These are phyloP conservation scores for Chlamydomonas applanata DNA, from an alignment of 139 green algal genomes.

Conservation along the genomic window DNA sequence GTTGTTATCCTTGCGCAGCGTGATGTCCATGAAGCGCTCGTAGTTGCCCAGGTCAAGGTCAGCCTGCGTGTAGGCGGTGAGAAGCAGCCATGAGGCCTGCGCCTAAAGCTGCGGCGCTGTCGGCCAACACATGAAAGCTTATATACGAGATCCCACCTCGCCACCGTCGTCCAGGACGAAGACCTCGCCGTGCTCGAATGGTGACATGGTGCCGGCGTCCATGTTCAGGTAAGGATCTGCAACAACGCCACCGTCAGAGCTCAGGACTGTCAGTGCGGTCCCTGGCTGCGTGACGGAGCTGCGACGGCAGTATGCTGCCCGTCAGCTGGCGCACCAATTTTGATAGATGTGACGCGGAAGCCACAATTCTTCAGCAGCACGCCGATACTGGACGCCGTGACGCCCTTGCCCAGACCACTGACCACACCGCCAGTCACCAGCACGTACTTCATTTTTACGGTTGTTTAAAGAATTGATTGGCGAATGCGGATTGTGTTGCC, in stretches of 20 bases:
- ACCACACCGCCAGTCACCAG: constrained; percentile 97
- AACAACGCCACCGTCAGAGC: background rate
- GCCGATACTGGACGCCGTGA: constrained; percentile 93
- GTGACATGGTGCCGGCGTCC: constrained; percentile 98
- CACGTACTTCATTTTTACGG: constrained; percentile 91
- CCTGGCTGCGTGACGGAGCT: background rate
- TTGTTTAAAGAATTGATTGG: background rate
- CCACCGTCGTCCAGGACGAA: constrained; percentile 98
- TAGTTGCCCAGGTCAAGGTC: constrained; percentile 99
- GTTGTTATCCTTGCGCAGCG: constrained; percentile 95
- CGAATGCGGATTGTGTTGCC: background rate
- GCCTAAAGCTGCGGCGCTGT: too few relatives aligned
- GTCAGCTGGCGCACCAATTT: constrained; percentile 80
- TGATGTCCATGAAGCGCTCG: constrained; percentile 97
- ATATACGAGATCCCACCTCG: constrained; percentile 24
- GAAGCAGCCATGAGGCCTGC: constrained; percentile 10
- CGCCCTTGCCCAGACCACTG: constrained; percentile 94
- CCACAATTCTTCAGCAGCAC: constrained; percentile 94
- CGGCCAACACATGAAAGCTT: too few relatives aligned
- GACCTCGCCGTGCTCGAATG: constrained; percentile 99
- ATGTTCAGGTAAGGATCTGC: constrained; percentile 99
- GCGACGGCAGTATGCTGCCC: background rate
- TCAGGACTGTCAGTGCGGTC: background rate
- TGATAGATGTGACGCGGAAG: constrained; percentile 92
- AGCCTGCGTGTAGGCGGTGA: constrained; percentile 44